These are phyloP conservation scores for Auxenochlorella protothecoides DNA, from an alignment of 139 green algal genomes.

Conservation along the genomic window DNA sequence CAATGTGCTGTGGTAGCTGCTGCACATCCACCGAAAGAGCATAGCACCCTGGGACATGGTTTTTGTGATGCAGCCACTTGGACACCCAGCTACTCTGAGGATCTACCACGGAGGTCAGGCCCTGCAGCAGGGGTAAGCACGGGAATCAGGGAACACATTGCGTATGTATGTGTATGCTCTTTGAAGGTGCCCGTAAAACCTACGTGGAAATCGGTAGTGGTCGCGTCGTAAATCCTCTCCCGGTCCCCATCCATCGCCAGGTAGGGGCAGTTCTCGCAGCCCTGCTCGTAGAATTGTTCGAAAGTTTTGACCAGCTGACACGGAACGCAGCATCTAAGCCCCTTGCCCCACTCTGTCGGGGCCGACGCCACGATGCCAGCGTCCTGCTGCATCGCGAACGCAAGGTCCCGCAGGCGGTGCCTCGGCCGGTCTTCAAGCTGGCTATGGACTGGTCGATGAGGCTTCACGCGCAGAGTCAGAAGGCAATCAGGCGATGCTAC, in stretches of 20 bases:
- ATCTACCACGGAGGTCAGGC: slow-evolving; percentile 55
- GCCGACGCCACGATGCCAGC: slow-evolving; percentile 10
- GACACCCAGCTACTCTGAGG: slow-evolving; percentile 48
- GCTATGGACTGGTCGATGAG: no score
- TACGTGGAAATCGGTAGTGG: slow-evolving; percentile 66
- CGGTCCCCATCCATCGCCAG: slow-evolving; percentile 44
- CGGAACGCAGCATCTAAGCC: slow-evolving; percentile 29
- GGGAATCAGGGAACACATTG: background rate
- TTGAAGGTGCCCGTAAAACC: background rate
- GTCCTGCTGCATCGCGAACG: background rate
- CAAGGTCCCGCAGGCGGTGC: background rate
- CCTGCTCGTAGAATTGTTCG: slow-evolving; percentile 34
- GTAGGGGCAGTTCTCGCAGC: slow-evolving; percentile 69
- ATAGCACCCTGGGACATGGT: slow-evolving; percentile 34
- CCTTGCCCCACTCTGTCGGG: slow-evolving; percentile 28
- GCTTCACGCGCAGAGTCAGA: no score
- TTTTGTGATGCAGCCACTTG: slow-evolving; percentile 59
- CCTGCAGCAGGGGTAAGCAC: slow-evolving; percentile 15
- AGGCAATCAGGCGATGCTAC: no score
- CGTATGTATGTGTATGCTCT: background rate
- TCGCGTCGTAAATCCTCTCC: slow-evolving; percentile 47
- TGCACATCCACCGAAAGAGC: slow-evolving; percentile 23
- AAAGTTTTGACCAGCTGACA: slow-evolving; percentile 36
- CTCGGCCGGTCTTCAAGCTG: no score
- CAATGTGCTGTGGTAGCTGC: slow-evolving; percentile 19